These are phyloP conservation scores for Kodamaea fungicola DNA, from an alignment of 1,139 yeast species.

Conservation along the genomic window DNA sequence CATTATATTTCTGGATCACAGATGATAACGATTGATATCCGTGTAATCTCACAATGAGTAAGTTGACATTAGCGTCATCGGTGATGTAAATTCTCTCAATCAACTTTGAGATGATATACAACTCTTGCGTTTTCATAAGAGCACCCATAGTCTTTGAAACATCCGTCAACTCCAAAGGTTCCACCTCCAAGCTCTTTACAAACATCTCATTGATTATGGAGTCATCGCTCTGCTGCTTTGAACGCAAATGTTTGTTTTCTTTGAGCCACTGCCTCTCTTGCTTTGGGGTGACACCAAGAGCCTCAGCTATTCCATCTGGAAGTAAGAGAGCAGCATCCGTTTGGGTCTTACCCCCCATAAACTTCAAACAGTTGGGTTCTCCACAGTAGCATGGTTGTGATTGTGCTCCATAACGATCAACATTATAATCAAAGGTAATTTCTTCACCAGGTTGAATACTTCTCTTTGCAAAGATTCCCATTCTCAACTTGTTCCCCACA, in stretches of 20 bases:
- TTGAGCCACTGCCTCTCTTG: constrained; percentile 65
- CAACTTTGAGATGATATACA: constrained; percentile 61
- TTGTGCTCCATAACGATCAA: constrained; percentile 92
- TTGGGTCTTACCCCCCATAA: constrained; percentile 95
- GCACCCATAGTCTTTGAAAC: constrained; percentile 82
- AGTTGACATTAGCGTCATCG: constrained; percentile 51
- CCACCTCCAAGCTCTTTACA: constrained; percentile 55
- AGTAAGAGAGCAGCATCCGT: constrained; percentile 82
- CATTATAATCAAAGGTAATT: constrained; percentile 92
- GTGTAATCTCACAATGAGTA: constrained; percentile 69
- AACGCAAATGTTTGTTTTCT: constrained; percentile 47
- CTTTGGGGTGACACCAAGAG: constrained; percentile 69
- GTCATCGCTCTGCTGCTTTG: constrained; percentile 54
- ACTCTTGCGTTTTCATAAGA: constrained; percentile 72
- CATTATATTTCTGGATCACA: constrained; percentile 40
- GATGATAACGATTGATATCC: constrained; percentile 81
- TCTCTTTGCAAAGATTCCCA: constrained; percentile 93
- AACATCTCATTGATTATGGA: constrained; percentile 60
- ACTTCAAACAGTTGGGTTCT: constrained; percentile 85
- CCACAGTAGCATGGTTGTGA: constrained; percentile 96
- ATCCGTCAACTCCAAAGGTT: constrained; percentile 52
- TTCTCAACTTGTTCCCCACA: constrained; percentile 80
- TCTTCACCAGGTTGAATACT: constrained; percentile 78
- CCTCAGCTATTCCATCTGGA: constrained; percentile 82
- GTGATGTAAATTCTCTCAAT: constrained; percentile 64